A percentile compares a stretch with the other conserved stretches of the same genome.
phyloP scores from a whole-genome alignment of 768 basidiomycete species.

The Mycena sanguinolenta region DNA sequence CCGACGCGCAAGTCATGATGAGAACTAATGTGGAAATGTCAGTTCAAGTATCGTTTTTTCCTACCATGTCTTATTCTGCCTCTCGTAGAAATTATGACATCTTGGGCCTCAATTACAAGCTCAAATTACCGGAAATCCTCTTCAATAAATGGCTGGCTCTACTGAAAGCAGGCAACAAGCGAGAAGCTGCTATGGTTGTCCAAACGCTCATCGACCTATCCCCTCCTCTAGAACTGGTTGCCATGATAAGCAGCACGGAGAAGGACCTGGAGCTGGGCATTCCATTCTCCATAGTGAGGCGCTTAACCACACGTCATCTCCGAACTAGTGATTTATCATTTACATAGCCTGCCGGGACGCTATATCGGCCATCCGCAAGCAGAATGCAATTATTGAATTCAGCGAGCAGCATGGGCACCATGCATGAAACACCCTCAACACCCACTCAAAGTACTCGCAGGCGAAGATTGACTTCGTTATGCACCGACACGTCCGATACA shows the following conservation, averaged over 20 bases:
- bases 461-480: neutral
- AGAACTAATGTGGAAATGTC: conserved; percentile 35
- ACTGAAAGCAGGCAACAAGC: conserved; percentile 4
- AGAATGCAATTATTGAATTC: conserved; percentile 27
- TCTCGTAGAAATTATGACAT: conserved; percentile 32
- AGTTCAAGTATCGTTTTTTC: neutral
- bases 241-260: neutral
- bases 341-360: conserved; percentile 31
- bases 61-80: neutral
- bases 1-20: conserved; percentile 35
- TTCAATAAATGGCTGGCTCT: conserved; percentile 36
- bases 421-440: neutral
- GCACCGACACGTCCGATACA: conserved; percentile 20
- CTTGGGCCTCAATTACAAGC: conserved; percentile 37
- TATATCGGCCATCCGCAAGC: conserved; percentile 34
- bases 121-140: conserved; percentile 30
- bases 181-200: conserved; percentile 16
- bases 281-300: conserved; percentile 23
- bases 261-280: neutral
- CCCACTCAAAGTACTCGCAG: neutral
- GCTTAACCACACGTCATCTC: neutral
- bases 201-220: conserved; percentile 4
- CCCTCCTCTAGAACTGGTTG: conserved; percentile 4
- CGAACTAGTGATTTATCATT: neutral
- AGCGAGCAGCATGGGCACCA: neutral